Conservation (phyloP, 257 asterid species). For the Cruciata laevipes region DNA sequence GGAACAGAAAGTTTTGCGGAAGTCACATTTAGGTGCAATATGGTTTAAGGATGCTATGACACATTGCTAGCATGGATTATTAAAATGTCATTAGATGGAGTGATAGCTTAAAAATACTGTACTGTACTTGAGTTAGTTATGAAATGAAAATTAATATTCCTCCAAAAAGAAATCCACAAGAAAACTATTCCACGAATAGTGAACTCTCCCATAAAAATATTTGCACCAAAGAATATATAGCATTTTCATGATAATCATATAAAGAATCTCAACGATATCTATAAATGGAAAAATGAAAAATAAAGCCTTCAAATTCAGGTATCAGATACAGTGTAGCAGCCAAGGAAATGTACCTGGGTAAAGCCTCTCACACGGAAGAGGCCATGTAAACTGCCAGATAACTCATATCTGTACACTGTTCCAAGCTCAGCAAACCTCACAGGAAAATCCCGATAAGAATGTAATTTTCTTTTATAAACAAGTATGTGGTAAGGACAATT, state of each 20-base stretch:
- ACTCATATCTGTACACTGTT: constrained; percentile 89
- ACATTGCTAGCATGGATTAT: too few species aligned
- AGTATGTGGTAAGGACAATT: constrained; percentile 97
- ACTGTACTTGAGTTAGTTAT: too few species aligned
- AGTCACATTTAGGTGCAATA: too few species aligned
- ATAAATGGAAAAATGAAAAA: background rate
- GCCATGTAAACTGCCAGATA: constrained; percentile 97
- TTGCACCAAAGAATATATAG: background rate
- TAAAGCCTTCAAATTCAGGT: background rate
- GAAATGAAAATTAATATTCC: too few species aligned
- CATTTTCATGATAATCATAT: background rate
- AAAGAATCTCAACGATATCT: background rate
- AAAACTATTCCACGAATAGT: background rate
- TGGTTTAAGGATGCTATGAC: too few species aligned
- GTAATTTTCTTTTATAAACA: constrained; percentile 66
- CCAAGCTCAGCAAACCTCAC: constrained; percentile 97
- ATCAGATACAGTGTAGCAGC: background rate
- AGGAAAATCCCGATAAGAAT: constrained; percentile 87
- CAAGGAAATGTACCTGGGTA: constrained; percentile 58
- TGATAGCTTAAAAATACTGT: too few species aligned
- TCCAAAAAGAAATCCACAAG: too few species aligned
- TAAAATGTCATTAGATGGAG: too few species aligned
- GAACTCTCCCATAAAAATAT: background rate
- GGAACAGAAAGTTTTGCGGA: too few species aligned
- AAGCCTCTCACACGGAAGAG: constrained; percentile 95